These are phyloP conservation scores for Kodamaea derodonti DNA, from an alignment of 1,139 yeast genomes.

Conservation along the genomic window DNA sequence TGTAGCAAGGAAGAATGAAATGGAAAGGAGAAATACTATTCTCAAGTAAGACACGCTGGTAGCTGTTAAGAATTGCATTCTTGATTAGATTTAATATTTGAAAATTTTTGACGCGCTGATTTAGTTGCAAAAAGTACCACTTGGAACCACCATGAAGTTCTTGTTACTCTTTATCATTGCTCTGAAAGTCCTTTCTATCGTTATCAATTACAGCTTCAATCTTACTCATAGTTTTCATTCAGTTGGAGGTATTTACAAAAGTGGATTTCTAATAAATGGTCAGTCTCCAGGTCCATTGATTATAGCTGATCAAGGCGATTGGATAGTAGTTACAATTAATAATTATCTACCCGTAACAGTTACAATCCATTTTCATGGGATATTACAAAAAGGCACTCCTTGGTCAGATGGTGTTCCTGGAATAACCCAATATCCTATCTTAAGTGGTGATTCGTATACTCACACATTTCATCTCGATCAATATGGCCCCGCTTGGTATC, in stretches of 20 bases:
- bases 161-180: too few species aligned
- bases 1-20: conserved; percentile 41
- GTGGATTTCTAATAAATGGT: conserved; percentile 28
- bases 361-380: conserved; percentile 47
- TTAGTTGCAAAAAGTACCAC: conserved; percentile 1
- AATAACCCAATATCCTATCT: conserved; percentile 38
- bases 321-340: conserved; percentile 23
- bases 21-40: conserved; percentile 39
- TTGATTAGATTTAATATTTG: background rate
- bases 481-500: conserved; percentile 51
- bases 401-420: conserved; percentile 44
- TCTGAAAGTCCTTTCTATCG: too few species aligned
- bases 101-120: conserved; percentile 2
- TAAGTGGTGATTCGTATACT: conserved; percentile 29
- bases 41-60: conserved; percentile 47
- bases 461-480: conserved; percentile 38
- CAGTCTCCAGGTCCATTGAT: conserved; percentile 34
- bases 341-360: conserved; percentile 30
- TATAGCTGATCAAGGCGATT: conserved; percentile 34
- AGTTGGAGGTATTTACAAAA: conserved; percentile 18
- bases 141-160: too few species aligned
- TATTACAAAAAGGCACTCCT: conserved; percentile 36
- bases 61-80: conserved; percentile 59
- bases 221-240: conserved; percentile 13
- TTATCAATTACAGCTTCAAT: too few species aligned